Percentiles rank a stretch among this genome's conserved stretches.
Conservation (phyloP, 441 rosid species). For the Gossypium schwendimanii region DNA sequence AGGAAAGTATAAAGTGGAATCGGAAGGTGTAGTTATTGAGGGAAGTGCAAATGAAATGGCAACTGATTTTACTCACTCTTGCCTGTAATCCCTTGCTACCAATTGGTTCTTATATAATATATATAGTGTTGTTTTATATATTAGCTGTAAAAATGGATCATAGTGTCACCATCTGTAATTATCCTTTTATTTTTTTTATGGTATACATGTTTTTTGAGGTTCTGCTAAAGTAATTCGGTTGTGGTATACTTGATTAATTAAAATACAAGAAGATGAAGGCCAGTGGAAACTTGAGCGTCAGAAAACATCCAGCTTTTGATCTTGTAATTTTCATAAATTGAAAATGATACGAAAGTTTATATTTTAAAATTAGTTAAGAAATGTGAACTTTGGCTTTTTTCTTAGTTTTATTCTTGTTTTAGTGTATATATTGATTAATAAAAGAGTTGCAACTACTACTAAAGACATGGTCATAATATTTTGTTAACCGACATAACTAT, state of each 20-base stretch:
- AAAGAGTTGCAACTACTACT: too few relatives aligned
- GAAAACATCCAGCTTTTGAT: too few relatives aligned
- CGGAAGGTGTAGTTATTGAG: not conserved
- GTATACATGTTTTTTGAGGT: not conserved
- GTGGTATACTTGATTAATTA: not conserved
- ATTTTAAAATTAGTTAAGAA: too few relatives aligned
- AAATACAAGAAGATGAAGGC: too few relatives aligned
- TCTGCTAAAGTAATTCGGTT: not conserved
- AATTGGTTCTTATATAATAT: not conserved
- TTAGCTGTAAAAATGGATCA: not conserved
- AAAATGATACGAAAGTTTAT: too few relatives aligned
- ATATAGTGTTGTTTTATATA: not conserved
- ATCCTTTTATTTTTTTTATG: not conserved
- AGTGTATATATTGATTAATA: too few relatives aligned
- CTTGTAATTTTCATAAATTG: too few relatives aligned
- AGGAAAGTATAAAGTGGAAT: slow-evolving; percentile 13
- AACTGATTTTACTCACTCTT: not conserved
- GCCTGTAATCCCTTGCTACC: not conserved
- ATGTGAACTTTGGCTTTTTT: too few relatives aligned
- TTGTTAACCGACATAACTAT: too few relatives aligned
- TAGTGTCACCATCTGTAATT: not conserved
- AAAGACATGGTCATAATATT: too few relatives aligned
- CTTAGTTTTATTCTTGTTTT: too few relatives aligned
- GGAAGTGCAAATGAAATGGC: not conserved
- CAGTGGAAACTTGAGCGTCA: too few relatives aligned